Evolutionary conservation across 2,329 filamentous ascomycete genomes (phyloP), one percentile per base, ranked within the genome.

Genomic region (Pezicula radicicola): DNA sequence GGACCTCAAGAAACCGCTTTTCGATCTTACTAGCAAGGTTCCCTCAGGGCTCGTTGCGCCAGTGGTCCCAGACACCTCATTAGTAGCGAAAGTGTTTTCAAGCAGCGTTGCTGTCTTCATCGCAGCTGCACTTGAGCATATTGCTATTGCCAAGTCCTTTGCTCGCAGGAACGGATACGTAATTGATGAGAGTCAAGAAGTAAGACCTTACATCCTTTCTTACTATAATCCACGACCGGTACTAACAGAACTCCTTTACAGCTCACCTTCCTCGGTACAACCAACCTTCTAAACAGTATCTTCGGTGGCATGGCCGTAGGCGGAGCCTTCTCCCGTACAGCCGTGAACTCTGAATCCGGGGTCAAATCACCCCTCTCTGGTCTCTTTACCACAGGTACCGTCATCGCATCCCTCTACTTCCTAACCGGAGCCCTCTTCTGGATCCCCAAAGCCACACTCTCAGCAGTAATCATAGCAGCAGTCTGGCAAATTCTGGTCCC

Each of bases 261-360:
- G 42, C 75, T 88, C 2, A 79, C 80, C 51, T 87, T 83, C 59
- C 77, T 85, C 2, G 84, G 84, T 7, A 65, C 79, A 10, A 76
- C 78, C 45, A 85, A 86, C 66, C 76, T 85, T 54, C 73, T 84
- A 67, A 86, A 86, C 68, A 78, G 77, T 45, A 82, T 85, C 69
- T 86, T 87, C 66, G 78, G 80, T 21, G 73, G 78, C 10, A 84
- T 86, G 79, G 74, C 81, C 3, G 73, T 84, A 13, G 82, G 83
- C 19, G 84, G 83, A 18, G 83, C 83, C 57, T 86, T 87, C 78
- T 86, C 82, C 0, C 75, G 84, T 6, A 87, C 83, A 1, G 82
- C 84, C 12, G 83, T 88, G 63, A 87, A 86, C 69, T 85, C 81
- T 0, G 76, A 83, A 33, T 84, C 80, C 43, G 78, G 80, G 21